phyloP scores from a whole-genome alignment of 2,329 filamentous ascomycete genomes.

The Dactylellina drechsleri region DNA sequence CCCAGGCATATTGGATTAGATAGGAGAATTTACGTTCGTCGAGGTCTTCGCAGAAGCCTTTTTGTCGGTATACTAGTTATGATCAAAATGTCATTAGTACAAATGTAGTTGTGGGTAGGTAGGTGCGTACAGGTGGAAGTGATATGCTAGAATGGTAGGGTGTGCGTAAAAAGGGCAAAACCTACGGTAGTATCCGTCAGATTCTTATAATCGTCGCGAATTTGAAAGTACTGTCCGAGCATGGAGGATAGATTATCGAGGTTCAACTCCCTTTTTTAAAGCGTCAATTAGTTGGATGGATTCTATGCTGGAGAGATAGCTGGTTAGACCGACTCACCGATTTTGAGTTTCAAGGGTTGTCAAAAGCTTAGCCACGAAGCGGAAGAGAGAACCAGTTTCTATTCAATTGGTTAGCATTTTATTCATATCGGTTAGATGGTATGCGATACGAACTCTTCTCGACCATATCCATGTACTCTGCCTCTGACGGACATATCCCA shows the following conservation, averaged over 20 bases:
- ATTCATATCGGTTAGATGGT: neutral
- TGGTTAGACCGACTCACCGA: neutral
- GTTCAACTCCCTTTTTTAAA: conserved; percentile 43
- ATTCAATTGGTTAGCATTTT: neutral
- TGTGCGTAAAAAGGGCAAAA: no score
- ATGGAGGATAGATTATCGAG: conserved; percentile 44
- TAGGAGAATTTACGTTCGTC: conserved; percentile 24
- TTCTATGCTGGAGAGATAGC: no score
- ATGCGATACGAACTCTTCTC: conserved; percentile 45
- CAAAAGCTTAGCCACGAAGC: conserved; percentile 56
- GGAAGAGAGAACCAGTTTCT: conserved; percentile 57
- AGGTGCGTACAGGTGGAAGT: neutral
- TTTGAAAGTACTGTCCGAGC: conserved; percentile 59
- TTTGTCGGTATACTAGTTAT: conserved; percentile 3
- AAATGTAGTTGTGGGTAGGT: neutral
- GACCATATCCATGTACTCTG: conserved; percentile 59
- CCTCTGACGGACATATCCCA: conserved; percentile 55
- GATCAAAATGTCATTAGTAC: neutral
- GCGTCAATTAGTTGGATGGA: no score
- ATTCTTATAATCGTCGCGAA: conserved; percentile 60
- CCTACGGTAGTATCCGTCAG: conserved; percentile 43
- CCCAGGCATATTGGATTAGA: conserved; percentile 15
- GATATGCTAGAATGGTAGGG: neutral
- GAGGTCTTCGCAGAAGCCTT: conserved; percentile 22
- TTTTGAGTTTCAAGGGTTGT: conserved; percentile 2